Base-by-base conservation (phyloP, 176 grass and related monocot species). In the Puccinellia tenuiflora region DNA sequence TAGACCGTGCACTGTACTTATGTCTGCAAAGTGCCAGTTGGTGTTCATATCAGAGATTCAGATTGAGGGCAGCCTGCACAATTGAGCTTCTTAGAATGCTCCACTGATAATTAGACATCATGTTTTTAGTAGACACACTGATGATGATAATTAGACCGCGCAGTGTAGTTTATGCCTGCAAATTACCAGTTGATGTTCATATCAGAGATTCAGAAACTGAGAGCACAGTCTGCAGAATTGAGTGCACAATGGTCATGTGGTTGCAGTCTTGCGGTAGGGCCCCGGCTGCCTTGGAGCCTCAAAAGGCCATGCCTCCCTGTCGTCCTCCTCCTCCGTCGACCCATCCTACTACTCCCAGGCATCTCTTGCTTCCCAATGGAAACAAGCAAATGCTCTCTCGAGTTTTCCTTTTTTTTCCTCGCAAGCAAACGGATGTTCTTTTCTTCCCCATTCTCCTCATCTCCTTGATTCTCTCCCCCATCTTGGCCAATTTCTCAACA, bases 261-360 rank as follows among this genome's bases (percentile, higher is more conserved):
- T 52, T 12, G 52, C 80, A 40, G 76, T 26, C 60, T 71, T 9
- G n/a, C 34, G 5, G 74, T 83, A 86, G 88, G 88, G 7, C 79
- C 88, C 64, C 46, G 3, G 83, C 7, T 56, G 64, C 68, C 57
- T 75, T 75, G 81, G 80, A 85, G 68, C 57, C 67, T 75, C 81
- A 31, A 80, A 79, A 59, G 10, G 37, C 81, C 81, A 88, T 76
- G 81, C 83, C 83, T 47, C 64, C 25, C 43, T 86, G 79, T 78
- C 88, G 10, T 63, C 33, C 24, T 62, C 66, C 42, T 26, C 63
- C 34, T 10, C n/a, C n/a, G n/a, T n/a, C n/a, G n/a, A n/a, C 56
- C 53, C 18, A 54, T 61, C 6, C 57, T 79, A 79, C 72, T 85
- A 61, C 24, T 59, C 18, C 37, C 12, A 53, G 29, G 16, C 40